Percentiles rank a stretch among this genome's conserved stretches.
phyloP scores from a whole-genome alignment of 805 yeast genomes.

The Komagataella ulmi region DNA sequence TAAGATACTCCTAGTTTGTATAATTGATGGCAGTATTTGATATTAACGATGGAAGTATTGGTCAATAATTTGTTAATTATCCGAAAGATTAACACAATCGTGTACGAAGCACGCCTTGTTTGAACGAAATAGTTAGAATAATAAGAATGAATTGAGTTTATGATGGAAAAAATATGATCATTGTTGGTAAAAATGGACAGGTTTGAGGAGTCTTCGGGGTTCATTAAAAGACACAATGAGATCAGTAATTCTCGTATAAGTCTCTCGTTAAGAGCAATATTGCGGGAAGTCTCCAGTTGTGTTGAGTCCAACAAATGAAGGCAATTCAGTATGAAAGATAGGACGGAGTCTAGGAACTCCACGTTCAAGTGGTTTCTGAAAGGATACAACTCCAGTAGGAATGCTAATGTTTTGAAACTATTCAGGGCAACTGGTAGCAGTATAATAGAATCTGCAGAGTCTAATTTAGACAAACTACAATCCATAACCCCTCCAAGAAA shows the following conservation, averaged over 20 bases:
- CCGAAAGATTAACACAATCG: slow-evolving; percentile 19
- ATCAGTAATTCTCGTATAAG: not conserved
- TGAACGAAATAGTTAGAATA: slow-evolving; percentile 1
- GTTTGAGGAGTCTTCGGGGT: not conserved
- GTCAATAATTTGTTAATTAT: slow-evolving; percentile 32
- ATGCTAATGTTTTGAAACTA: not conserved
- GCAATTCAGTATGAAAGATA: not conserved
- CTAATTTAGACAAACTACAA: not conserved
- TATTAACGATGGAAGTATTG: slow-evolving; percentile 25
- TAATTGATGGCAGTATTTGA: slow-evolving; percentile 22
- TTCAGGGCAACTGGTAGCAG: slow-evolving; percentile 4
- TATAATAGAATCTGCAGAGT: not conserved
- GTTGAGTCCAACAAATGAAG: not conserved
- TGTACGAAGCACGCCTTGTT: slow-evolving; percentile 12
- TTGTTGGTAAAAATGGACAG: not conserved
- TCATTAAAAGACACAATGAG: not conserved
- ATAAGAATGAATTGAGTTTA: too few species aligned
- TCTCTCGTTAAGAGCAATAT: not conserved
- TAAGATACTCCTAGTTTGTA: slow-evolving; percentile 24
- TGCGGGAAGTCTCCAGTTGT: not conserved
- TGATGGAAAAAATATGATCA: not conserved
- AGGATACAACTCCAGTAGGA: not conserved
- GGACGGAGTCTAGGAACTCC: not conserved
- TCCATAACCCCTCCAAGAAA: not conserved
- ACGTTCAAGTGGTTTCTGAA: not conserved